Evolutionary conservation across 1,284 basidiomycete species (phyloP), one percentile per base, ranked within the genome.

Genomic region (Apiotrichum veenhuisii): DNA sequence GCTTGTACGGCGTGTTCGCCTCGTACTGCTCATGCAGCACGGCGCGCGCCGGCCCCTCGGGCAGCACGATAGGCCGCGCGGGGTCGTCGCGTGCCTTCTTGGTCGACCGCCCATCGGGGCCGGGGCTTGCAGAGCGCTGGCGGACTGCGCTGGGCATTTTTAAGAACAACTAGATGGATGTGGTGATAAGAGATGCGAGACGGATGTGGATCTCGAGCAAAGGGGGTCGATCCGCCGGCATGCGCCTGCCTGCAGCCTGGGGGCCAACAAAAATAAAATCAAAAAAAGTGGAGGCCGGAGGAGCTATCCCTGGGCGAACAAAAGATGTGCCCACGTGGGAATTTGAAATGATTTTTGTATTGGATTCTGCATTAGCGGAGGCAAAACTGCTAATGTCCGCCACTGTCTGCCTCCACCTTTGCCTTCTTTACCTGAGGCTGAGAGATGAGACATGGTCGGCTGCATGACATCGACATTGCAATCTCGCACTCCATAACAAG

Each of bases 1-100:
- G 87, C 75, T 88, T 89, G 82, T 87, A 98, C 0, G 94, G 94
- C 52, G 80, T 72, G 62, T 81, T 86, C 7, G 76, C 64, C 10
- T 77, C 68, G 75, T 95, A 94, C 48, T 77, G 76, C 9, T 78
- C 55, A 18, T 63, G 56, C 27, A 73, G 60, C 4, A 55, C 56
- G 7, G 55, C 49, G 26, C 71, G 54, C 15, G 53, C 53, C 10
- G 59, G 51, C 15, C 54, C 57, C 8, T 62, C 52, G 1, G 71
- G 71, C 14, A 67, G 52, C 25, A 58, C 62, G 61, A 74, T 72
- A 11, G 63, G 60, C 20, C 53, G 42, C 1, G 60, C 44, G 10
- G 62, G 34, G 9, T 63, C 63, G 20, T 50, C 50, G 49, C 61
- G 61, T 12, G 63, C 57, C 52, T 67, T 71, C 57, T 72, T 73